A percentile compares a stretch with the other conserved stretches of the same genome.
Evolutionary conservation across 2,329 filamentous ascomycete genomes (phyloP).

Genomic region (Nigrograna mackinnonii): DNA sequence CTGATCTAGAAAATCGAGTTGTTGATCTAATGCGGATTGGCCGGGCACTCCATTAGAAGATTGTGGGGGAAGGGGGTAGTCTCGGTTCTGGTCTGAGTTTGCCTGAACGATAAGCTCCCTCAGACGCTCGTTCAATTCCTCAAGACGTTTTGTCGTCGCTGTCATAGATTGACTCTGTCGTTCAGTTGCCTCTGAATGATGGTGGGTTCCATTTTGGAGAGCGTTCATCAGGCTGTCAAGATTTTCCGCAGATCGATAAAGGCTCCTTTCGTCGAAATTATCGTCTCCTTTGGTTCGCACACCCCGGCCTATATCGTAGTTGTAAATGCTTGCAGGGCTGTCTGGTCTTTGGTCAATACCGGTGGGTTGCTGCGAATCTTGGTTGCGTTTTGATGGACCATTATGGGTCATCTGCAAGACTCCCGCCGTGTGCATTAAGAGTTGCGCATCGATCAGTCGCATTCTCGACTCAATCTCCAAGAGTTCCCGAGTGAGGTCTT

Average conservation of each 20-base stretch:
- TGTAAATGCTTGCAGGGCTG: slow-evolving; percentile 77
- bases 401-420: slow-evolving; percentile 90
- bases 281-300: slow-evolving; percentile 60
- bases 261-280: slow-evolving; percentile 76
- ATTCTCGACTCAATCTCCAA: slow-evolving; percentile 76
- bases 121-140: slow-evolving; percentile 68
- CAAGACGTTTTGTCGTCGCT: slow-evolving; percentile 67
- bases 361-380: slow-evolving; percentile 43
- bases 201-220: slow-evolving; percentile 39
- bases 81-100: slow-evolving; percentile 54
- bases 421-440: slow-evolving; percentile 89
- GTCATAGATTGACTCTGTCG: slow-evolving; percentile 55
- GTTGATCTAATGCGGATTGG: slow-evolving; percentile 48
- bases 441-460: slow-evolving; percentile 72
- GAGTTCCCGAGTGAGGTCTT: slow-evolving; percentile 80
- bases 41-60: slow-evolving; percentile 18
- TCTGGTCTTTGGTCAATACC: slow-evolving; percentile 58
- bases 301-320: slow-evolving; percentile 60
- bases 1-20: slow-evolving; percentile 73
- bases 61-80: slow-evolving; percentile 34
- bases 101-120: slow-evolving; percentile 68
- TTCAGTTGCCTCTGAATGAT: slow-evolving; percentile 28
- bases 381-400: slow-evolving; percentile 64
- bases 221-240: slow-evolving; percentile 54
- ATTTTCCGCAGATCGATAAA: slow-evolving; percentile 72